Evolutionary conservation across 177 flowering plant genomes (phyloP), one percentile per base, ranked within the genome.

Genomic region (Vitis hybrid): DNA sequence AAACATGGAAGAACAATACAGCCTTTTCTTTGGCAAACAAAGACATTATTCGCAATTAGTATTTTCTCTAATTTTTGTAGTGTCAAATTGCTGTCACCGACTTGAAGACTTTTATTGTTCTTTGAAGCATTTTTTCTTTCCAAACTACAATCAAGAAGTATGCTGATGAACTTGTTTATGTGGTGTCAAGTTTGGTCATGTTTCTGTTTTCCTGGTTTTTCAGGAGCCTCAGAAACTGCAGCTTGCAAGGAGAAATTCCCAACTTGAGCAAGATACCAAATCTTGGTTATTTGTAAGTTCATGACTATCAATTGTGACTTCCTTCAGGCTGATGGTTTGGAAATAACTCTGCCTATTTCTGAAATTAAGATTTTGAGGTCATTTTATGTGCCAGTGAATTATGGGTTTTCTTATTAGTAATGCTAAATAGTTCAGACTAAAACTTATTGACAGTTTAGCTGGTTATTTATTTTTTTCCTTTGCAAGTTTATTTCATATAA

Each of bases 171-270:
- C 54, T 56, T 54, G 1, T 66, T 10, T 10, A 62, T 2, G 40
- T 52, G 6, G 32, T 18, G 27, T 35, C 48, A 46, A 6, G 18
- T 27, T 57, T 56, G n/a, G 55, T 19, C 63, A 52, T 51, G 1
- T 50, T 12, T 46, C 17, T 59, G 4, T 74, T 74, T 69, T 40
- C 66, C 46, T 40, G 46, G 46, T 67, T 32, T 74, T 11, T 68
- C 82, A 89, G 93, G 91, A 89, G 93, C 56, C 80, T 89, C 10
- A 83, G 91, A 68, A 89, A 87, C 77, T 89, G 93, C 70, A 76
- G 79, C 66, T 73, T 89, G 77, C 81, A 69, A 75, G 93, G 93
- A 58, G 76, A 75, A 64, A 76, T 89, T 30, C 93, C 93, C 32
- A 79, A 89, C 56, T 56, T 88, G 57, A 86, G 91, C 84, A 70